phyloP scores from a whole-genome alignment of 2,329 filamentous ascomycete genomes.

The Fusarium haematococcum region DNA sequence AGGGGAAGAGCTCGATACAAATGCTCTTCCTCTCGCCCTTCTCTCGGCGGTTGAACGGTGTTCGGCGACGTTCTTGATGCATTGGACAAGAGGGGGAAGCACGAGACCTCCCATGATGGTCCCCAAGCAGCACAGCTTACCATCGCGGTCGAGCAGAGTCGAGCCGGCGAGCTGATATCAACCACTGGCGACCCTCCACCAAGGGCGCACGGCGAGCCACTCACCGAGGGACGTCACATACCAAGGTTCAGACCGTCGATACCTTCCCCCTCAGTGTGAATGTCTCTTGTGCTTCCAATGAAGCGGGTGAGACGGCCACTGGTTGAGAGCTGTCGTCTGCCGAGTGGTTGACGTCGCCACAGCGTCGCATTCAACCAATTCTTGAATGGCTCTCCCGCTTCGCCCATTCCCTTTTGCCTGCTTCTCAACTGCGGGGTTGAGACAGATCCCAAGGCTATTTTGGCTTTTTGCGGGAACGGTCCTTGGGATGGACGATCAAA shows the following conservation, averaged over 20 bases:
- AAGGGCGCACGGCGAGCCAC: conserved; percentile 37
- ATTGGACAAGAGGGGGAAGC: conserved; percentile 15
- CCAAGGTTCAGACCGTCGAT: conserved; percentile 39
- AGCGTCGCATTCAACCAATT: conserved; percentile 33
- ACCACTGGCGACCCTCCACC: conserved; percentile 50
- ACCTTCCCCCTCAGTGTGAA: background rate
- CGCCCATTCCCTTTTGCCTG: background rate
- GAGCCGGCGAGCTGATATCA: conserved; percentile 31
- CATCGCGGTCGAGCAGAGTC: conserved; percentile 7
- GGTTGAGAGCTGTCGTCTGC: background rate
- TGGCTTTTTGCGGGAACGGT: conserved; percentile 4
- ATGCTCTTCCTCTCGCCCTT: conserved; percentile 22
- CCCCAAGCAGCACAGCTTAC: conserved; percentile 34
- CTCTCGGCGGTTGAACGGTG: background rate
- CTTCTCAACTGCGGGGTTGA: conserved; percentile 29
- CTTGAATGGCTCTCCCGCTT: background rate
- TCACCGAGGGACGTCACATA: conserved; percentile 40
- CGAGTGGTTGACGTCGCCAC: conserved; percentile 17
- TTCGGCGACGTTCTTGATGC: conserved; percentile 10
- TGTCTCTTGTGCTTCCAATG: background rate
- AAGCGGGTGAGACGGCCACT: conserved; percentile 3
- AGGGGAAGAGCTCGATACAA: background rate
- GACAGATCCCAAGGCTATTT: conserved; percentile 2
- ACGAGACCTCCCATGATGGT: conserved; percentile 41
- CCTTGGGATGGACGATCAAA: conserved; percentile 17